Evolutionary conservation across 2,329 filamentous ascomycete genomes (phyloP).

Genomic region (Diaporthe destruens): DNA sequence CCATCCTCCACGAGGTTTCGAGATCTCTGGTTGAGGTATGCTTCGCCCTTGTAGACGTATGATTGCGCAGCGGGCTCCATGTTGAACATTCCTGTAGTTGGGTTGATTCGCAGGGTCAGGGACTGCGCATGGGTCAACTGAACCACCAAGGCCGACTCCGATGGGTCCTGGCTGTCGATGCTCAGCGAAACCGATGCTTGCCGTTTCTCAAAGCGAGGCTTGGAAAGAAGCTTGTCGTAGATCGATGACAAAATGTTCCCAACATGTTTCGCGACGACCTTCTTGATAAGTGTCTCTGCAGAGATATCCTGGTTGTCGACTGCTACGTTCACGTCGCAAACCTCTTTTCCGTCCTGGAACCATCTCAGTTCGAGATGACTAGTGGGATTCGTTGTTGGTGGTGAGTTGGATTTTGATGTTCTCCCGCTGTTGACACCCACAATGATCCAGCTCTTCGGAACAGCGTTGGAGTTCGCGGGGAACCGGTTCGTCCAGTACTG

Average conservation of each 20-base stretch:
- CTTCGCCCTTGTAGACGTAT: conserved; percentile 70
- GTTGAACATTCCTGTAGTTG: conserved; percentile 81
- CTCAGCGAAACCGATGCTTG: conserved; percentile 70
- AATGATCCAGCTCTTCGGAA: conserved; percentile 87
- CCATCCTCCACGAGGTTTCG: conserved; percentile 70
- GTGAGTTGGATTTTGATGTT: conserved; percentile 52
- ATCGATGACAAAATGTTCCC: conserved; percentile 78
- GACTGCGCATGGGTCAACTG: conserved; percentile 75
- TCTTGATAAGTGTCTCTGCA: conserved; percentile 78
- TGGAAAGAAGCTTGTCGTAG: conserved; percentile 69
- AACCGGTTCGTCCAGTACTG: conserved; percentile 88
- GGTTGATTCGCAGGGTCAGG: conserved; percentile 77
- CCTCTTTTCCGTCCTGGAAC: conserved; percentile 86
- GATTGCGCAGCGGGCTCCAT: conserved; percentile 71
- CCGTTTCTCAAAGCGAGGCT: conserved; percentile 71
- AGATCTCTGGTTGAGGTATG: conserved; percentile 70
- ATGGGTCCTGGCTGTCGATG: conserved; percentile 71
- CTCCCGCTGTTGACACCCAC: conserved; percentile 81
- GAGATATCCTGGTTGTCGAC: conserved; percentile 78
- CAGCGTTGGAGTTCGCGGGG: conserved; percentile 59
- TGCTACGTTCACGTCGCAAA: conserved; percentile 74
- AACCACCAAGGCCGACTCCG: conserved; percentile 75
- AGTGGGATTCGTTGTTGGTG: conserved; percentile 57
- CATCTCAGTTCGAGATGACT: conserved; percentile 77
- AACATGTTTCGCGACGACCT: conserved; percentile 81